These are phyloP conservation scores for Skeletonema costatum DNA, from an alignment of 108 stramenopile species.

Conservation along the genomic window DNA sequence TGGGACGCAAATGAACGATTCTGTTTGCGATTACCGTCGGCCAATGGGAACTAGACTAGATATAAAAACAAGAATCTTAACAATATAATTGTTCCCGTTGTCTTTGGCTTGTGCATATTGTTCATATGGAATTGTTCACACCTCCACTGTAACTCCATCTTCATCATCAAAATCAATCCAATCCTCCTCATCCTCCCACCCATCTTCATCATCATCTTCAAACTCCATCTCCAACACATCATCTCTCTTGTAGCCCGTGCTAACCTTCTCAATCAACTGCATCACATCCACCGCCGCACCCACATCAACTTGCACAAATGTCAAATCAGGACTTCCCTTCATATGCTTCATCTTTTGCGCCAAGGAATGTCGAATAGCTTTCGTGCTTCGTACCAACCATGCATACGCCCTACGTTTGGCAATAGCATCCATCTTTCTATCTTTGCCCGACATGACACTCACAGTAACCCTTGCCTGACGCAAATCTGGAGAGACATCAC, in stretches of 20 bases:
- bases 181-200: constrained; percentile 43
- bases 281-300: constrained; percentile 90
- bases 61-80: background rate
- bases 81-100: background rate
- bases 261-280: constrained; percentile 87
- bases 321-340: constrained; percentile 78
- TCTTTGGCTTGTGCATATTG: background rate
- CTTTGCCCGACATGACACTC: constrained; percentile 53
- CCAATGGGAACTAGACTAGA: background rate
- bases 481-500: constrained; percentile 87
- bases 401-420: constrained; percentile 79
- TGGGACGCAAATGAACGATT: constrained; percentile 57
- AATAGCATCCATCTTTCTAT: constrained; percentile 42
- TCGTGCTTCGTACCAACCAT: constrained; percentile 83
- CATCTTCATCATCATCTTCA: constrained; percentile 61
- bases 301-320: constrained; percentile 89
- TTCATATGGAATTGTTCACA: background rate
- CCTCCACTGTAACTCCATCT: constrained; percentile 2
- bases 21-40: constrained; percentile 39
- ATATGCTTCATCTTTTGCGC: constrained; percentile 84
- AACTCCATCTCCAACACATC: constrained; percentile 63
- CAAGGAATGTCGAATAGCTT: constrained; percentile 74
- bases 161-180: constrained; percentile 15
- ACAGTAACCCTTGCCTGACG: constrained; percentile 83
- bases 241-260: constrained; percentile 64